Base-by-base conservation (phyloP, 1,284 basidiomycete genomes). In the Rhodotorula sp. region DNA sequence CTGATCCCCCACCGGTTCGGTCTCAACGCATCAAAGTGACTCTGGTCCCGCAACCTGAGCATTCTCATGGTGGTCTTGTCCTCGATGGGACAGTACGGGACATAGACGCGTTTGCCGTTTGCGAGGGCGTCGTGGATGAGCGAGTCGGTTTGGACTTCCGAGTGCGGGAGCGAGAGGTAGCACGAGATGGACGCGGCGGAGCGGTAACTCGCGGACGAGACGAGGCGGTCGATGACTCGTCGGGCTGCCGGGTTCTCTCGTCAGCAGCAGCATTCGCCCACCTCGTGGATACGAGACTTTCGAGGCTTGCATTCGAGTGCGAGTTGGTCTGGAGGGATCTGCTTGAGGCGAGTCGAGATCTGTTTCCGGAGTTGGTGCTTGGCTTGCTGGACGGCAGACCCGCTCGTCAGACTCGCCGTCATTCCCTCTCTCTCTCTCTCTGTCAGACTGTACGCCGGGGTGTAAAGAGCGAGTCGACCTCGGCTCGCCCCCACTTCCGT, bases 1-100 rank as follows among this genome's bases (percentile, higher is more conserved):
- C 79, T 71, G 26, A 82, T 82, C 4, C 79, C 80, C 81, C 81
- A 82, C 37, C 77, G 67, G 71, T 82, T 82, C 22, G 66, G 55
- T 26, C 69, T 68, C 69, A 82, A 76, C 14, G 70, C 66, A 24
- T 80, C 75, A 59, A 80, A 80, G 46, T 80, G 79, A 0, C 53
- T 55, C 29, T 75, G 48, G 65, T 76, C 72, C 4, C 68, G 68
- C 24, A 82, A 67, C 24, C 78, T 71, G 17, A 82, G 73, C 81
- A 82, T 82, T 58, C 78, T 62, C 82, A 82, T 82, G 44, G 78
- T 77, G 6, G 73, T 77, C 18, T 69, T 67, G 26, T 73, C 66
- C 8, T 78, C 69, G 20, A 77, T 72, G 12, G 80, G 80, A 58
- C 80, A 81, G 48, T 78, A 77, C 2, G 82, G 82, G 20, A 82